Evolutionary conservation across 1,284 basidiomycete species (phyloP).

Genomic region (Pascua sp.): DNA sequence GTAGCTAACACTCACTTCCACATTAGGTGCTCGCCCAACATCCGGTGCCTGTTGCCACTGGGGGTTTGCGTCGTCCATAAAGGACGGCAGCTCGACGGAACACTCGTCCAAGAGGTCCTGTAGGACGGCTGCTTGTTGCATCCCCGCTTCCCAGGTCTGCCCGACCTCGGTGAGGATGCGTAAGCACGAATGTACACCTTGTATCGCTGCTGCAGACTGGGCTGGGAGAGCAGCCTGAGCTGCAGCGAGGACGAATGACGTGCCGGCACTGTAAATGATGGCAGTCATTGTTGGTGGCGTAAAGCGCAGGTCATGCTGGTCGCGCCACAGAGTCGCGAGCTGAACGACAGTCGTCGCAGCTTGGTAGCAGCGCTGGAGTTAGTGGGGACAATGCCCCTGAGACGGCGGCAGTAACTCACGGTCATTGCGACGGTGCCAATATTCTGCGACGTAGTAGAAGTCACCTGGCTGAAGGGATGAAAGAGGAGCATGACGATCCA

Average conservation of each 20-base stretch:
- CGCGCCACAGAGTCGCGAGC: conserved; percentile 58
- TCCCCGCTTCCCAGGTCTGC: conserved; percentile 9
- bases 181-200: conserved; percentile 10
- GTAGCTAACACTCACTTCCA: no score
- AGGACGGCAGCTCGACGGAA: conserved; percentile 2
- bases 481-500: conserved; percentile 65
- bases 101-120: conserved; percentile 9
- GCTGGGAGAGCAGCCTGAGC: conserved; percentile 8
- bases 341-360: conserved; percentile 64
- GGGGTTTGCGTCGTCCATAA: not conserved
- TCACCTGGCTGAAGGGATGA: conserved; percentile 54
- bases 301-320: conserved; percentile 60
- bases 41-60: no score
- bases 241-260: conserved; percentile 30
- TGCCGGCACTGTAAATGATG: conserved; percentile 64
- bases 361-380: conserved; percentile 56
- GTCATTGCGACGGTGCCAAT: conserved; percentile 12
- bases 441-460: not conserved
- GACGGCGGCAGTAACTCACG: conserved; percentile 1
- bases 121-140: conserved; percentile 11
- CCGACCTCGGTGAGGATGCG: conserved; percentile 6
- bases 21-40: no score
- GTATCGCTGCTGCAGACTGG: conserved; percentile 5
- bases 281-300: conserved; percentile 63
- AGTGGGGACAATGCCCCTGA: not conserved